phyloP scores from a whole-genome alignment of 768 basidiomycete genomes.

The Russula compacta region DNA sequence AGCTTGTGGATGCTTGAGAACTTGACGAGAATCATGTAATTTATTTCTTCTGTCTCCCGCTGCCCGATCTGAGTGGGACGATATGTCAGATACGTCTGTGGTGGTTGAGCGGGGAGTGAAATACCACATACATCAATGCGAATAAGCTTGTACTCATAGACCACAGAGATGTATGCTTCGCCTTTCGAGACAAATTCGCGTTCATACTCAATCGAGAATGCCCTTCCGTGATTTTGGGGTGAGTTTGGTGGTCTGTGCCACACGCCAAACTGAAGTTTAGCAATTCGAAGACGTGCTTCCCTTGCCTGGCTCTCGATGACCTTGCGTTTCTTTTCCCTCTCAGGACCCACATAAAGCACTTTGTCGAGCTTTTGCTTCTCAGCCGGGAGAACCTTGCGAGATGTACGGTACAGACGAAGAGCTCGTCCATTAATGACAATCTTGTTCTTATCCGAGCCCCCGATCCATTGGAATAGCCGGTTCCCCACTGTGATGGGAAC shows the following conservation, averaged over 20 bases:
- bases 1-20: conserved; percentile 15
- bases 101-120: no score
- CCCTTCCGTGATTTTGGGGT: conserved; percentile 21
- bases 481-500: conserved; percentile 29
- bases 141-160: conserved; percentile 61
- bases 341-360: conserved; percentile 26
- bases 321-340: conserved; percentile 23
- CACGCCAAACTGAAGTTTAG: conserved; percentile 58
- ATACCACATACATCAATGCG: conserved; percentile 42
- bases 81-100: not conserved
- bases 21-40: conserved; percentile 7
- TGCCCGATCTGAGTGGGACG: conserved; percentile 5
- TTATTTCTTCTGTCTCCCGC: conserved; percentile 7
- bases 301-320: conserved; percentile 30
- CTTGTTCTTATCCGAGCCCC: conserved; percentile 23
- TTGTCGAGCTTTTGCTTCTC: conserved; percentile 23
- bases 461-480: conserved; percentile 40
- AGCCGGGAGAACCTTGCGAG: conserved; percentile 4
- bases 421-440: conserved; percentile 22
- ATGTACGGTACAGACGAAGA: conserved; percentile 19
- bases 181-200: conserved; percentile 35
- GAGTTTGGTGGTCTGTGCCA: conserved; percentile 32
- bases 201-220: conserved; percentile 67
- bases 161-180: conserved; percentile 47
- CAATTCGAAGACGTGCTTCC: conserved; percentile 41